phyloP scores from a whole-genome alignment of 2,329 filamentous ascomycete species.

The Cercospora sp. region DNA sequence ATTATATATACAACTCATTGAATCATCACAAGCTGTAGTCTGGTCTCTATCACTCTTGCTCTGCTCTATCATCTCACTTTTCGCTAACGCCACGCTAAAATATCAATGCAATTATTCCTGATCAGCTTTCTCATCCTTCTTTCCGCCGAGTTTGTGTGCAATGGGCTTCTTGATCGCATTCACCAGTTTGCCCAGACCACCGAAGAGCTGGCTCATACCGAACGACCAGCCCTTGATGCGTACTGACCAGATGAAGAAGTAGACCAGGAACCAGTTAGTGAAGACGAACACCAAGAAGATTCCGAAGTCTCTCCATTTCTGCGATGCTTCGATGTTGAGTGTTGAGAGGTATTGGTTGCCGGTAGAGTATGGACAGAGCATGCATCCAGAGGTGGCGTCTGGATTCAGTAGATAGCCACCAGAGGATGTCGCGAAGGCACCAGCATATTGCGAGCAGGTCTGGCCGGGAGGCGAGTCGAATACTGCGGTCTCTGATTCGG shows the following conservation, averaged over 20 bases:
- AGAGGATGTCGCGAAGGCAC: slow-evolving; percentile 56
- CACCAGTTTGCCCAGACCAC: slow-evolving; percentile 46
- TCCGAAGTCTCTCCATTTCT: slow-evolving; percentile 74
- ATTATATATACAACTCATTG: not conserved
- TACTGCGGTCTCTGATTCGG: slow-evolving; percentile 57
- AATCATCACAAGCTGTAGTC: not conserved
- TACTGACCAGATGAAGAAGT: slow-evolving; percentile 70
- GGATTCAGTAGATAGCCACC: slow-evolving; percentile 66
- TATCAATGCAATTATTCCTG: not conserved
- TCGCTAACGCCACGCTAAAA: slow-evolving; percentile 8
- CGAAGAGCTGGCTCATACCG: slow-evolving; percentile 62
- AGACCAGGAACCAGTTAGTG: slow-evolving; percentile 56
- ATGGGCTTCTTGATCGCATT: slow-evolving; percentile 40
- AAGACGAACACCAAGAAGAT: slow-evolving; percentile 71
- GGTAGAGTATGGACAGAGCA: slow-evolving; percentile 67
- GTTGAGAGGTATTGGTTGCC: slow-evolving; percentile 67
- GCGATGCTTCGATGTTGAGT: slow-evolving; percentile 53
- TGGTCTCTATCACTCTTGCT: not conserved
- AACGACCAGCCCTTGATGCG: slow-evolving; percentile 70
- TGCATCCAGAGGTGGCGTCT: slow-evolving; percentile 59
- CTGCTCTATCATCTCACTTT: not conserved
- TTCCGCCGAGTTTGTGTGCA: slow-evolving; percentile 27
- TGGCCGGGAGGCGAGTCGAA: slow-evolving; percentile 66
- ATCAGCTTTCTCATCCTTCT: slow-evolving; percentile 13
- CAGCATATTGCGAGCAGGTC: slow-evolving; percentile 66